Evolutionary conservation across 306 rosid genomes (phyloP).

Genomic region (Coriaria nepalensis): DNA sequence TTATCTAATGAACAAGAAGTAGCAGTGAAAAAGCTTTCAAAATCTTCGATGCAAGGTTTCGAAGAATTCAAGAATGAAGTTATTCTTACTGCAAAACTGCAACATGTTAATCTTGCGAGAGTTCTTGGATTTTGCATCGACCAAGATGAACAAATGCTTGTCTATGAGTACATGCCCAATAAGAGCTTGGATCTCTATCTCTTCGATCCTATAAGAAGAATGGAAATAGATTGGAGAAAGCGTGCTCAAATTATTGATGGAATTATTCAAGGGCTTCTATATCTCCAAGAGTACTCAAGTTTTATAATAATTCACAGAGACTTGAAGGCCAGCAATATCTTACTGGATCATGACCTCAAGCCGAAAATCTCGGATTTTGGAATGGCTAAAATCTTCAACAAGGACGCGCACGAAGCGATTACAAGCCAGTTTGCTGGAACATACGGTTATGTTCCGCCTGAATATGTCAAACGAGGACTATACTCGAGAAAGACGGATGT

Average conservation of each 20-base stretch:
- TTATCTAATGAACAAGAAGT: constrained; percentile 23
- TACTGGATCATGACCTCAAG: constrained; percentile 36
- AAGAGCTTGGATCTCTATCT: constrained; percentile 29
- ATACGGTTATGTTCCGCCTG: constrained; percentile 25
- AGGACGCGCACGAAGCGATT: constrained; percentile 48
- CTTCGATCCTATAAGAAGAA: constrained; percentile 26
- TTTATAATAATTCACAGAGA: constrained; percentile 55
- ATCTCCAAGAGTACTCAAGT: constrained; percentile 70
- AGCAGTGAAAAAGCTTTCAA: constrained; percentile 36
- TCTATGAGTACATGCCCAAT: constrained; percentile 40
- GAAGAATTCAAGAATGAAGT: constrained; percentile 44
- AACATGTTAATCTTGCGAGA: constrained; percentile 35
- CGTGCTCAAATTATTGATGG: constrained; percentile 52
- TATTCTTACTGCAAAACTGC: constrained; percentile 27
- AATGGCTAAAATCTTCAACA: constrained; percentile 48
- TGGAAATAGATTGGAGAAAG: constrained; percentile 30
- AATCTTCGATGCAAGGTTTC: constrained; percentile 30
- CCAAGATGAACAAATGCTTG: constrained; percentile 25
- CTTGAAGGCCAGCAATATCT: constrained; percentile 49
- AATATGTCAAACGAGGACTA: constrained; percentile 21
- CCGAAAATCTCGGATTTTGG: constrained; percentile 63
- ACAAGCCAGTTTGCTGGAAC: constrained; percentile 49
- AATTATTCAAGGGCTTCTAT: constrained; percentile 56
- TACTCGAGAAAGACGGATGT: constrained; percentile 45
- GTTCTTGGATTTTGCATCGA: constrained; percentile 29